Evolutionary conservation across 2,329 filamentous ascomycete genomes (phyloP).

Genomic region (Colletotrichum navitas): DNA sequence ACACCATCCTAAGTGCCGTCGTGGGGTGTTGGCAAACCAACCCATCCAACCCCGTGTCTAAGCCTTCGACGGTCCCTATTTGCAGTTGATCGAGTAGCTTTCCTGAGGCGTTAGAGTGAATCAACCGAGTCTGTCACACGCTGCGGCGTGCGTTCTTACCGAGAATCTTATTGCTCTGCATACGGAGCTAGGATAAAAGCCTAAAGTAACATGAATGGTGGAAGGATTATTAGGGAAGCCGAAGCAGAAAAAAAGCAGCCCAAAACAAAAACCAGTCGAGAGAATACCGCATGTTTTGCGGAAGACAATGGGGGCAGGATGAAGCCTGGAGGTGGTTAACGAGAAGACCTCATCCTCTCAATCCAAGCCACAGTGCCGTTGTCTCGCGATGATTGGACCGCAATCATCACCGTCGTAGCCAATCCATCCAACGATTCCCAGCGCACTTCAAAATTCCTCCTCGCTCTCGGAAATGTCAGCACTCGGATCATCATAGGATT

Average conservation of each 20-base stretch:
- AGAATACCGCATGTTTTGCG: not conserved
- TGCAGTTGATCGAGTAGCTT: conserved; percentile 40
- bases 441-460: not conserved
- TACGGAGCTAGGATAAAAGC: not conserved
- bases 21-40: conserved; percentile 54
- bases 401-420: not conserved
- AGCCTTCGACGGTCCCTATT: conserved; percentile 47
- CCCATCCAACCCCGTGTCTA: conserved; percentile 46
- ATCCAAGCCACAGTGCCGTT: not conserved
- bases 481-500: not conserved
- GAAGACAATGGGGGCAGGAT: not conserved
- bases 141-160: no score
- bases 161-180: not conserved
- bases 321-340: not conserved
- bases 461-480: not conserved
- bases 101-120: no score
- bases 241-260: no score
- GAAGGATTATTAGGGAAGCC: not conserved
- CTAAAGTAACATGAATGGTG: not conserved
- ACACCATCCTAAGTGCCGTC: conserved; percentile 53
- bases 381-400: no score
- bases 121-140: not conserved
- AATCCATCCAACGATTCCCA: not conserved
- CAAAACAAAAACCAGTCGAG: not conserved
- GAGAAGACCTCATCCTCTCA: not conserved